Evolutionary conservation across 495 filamentous ascomycete species (phyloP), one percentile per base, ranked within the genome.

Genomic region (Cryomyces minteri): DNA sequence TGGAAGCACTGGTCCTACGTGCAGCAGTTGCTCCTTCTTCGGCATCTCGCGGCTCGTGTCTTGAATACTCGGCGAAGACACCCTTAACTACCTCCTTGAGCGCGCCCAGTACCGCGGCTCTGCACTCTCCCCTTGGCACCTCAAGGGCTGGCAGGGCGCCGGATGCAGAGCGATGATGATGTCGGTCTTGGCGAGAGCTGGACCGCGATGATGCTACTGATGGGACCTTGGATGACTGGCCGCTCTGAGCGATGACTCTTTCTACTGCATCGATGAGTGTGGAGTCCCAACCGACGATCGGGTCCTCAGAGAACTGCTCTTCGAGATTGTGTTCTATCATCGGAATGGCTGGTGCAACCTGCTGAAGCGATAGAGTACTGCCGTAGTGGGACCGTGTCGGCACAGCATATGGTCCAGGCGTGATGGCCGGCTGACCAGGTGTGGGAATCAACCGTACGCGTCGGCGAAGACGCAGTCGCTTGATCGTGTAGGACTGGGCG

Each of bases 261-360:
- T 90, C 84, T 5, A 90, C 71, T 3, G 82, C 84, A 46, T 87
- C 80, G 25, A 82, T 71, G 0, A 93, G 68, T 4, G 69, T 74
- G 36, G 76, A 75, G 54, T 90, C 84, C 11, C 84, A 70, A 45
- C 76, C 76, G 59, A 84, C 74, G 43, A 90, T 66, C 5, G 73
- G 67, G 56, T 93, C 83, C 54, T 84, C 82, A 33, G 73, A 67
- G 41, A 84, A 82, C 41, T 73, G 65, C 48, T 87, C 81, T 48
- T 83, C 79, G 37, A 63, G 51, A 40, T 51, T 47, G 31, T 51
- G n/a, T 34, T 60, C 60, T 1, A 51, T 49, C 50, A 57, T 52
- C 8, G 48, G 42, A 18, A 46, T 31, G 5, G 18, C 45, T 5
- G 63, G 62, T 9, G 64, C 61, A 31, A 58, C 55, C 5, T 59